Conservation (phyloP, 2,329 filamentous ascomycete species). For the Chaetomium olivaceum region DNA sequence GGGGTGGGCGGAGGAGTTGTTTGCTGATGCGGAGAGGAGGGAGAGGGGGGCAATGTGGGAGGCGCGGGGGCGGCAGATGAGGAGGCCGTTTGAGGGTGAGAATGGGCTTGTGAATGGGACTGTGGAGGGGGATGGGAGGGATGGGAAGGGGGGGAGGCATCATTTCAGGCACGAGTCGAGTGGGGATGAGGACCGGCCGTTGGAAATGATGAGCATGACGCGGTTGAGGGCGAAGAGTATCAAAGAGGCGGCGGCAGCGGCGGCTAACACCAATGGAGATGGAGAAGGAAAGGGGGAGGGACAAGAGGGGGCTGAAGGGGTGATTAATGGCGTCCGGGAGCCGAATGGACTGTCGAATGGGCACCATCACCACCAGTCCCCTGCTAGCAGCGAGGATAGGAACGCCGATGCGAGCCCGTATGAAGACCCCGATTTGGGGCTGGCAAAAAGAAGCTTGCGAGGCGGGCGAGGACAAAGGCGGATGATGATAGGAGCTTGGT, state of each 20-base stretch:
- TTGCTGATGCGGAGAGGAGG: conserved; percentile 54
- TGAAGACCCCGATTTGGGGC: background rate
- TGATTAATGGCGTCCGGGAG: background rate
- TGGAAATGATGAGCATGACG: conserved; percentile 80
- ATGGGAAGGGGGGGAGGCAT: conserved; percentile 43
- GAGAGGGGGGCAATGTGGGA: conserved; percentile 41
- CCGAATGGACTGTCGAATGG: background rate
- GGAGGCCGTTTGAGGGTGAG: background rate
- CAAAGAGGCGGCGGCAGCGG: background rate
- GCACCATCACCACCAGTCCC: background rate
- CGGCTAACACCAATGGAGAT: background rate
- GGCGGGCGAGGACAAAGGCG: conserved; percentile 42
- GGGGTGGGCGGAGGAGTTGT: conserved; percentile 79
- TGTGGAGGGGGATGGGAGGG: conserved; percentile 1
- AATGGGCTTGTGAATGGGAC: conserved; percentile 27
- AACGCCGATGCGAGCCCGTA: background rate
- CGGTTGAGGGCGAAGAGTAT: conserved; percentile 36
- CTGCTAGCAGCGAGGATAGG: conserved; percentile 13
- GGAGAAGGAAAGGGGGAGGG: background rate
- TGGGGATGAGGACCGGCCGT: conserved; percentile 75
- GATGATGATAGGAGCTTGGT: conserved; percentile 47
- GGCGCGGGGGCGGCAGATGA: conserved; percentile 28
- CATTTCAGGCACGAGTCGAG: conserved; percentile 60
- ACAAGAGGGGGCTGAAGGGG: background rate
- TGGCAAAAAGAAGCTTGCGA: conserved; percentile 32